phyloP scores from a whole-genome alignment of 805 yeast species.

The Yamadazyma tumulicola region DNA sequence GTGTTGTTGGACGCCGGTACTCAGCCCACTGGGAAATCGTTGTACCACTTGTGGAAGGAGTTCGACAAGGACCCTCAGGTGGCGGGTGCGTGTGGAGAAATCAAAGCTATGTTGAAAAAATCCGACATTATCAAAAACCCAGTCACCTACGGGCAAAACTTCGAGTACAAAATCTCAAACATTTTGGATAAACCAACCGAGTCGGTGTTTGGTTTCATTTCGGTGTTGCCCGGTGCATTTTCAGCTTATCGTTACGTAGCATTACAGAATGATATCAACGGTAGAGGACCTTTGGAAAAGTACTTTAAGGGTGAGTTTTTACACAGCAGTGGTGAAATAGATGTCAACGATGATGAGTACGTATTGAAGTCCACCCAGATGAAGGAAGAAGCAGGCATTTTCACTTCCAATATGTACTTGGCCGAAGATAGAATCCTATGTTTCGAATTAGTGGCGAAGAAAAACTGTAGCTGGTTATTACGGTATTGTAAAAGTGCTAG shows the following conservation, averaged over 20 bases:
- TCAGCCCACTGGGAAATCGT: conserved; percentile 54
- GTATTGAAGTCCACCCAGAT: conserved; percentile 32
- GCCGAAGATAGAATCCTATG: conserved; percentile 70
- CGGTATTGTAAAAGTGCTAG: conserved; percentile 59
- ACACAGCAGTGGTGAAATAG: conserved; percentile 55
- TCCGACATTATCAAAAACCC: conserved; percentile 53
- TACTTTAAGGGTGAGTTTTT: conserved; percentile 64
- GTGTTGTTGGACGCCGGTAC: conserved; percentile 64
- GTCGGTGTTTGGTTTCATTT: conserved; percentile 60
- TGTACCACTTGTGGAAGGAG: conserved; percentile 60
- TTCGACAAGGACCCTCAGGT: conserved; percentile 55
- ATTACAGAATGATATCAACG: conserved; percentile 50
- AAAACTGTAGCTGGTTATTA: conserved; percentile 55
- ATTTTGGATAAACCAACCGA: conserved; percentile 66
- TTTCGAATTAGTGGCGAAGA: conserved; percentile 60
- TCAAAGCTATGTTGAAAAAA: conserved; percentile 52
- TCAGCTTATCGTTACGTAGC: conserved; percentile 63
- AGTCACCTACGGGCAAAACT: conserved; percentile 61
- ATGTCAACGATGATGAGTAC: conserved; percentile 53
- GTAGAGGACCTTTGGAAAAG: conserved; percentile 59
- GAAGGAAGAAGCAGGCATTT: conserved; percentile 49
- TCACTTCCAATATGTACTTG: conserved; percentile 65
- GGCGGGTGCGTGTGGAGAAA: conserved; percentile 74
- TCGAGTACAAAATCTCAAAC: conserved; percentile 65
- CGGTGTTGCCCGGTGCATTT: conserved; percentile 67